Percentiles rank a stretch among this genome's conserved stretches.
Evolutionary conservation across 1,139 yeast species (phyloP).

Genomic region (Debaryomyces fabryi): DNA sequence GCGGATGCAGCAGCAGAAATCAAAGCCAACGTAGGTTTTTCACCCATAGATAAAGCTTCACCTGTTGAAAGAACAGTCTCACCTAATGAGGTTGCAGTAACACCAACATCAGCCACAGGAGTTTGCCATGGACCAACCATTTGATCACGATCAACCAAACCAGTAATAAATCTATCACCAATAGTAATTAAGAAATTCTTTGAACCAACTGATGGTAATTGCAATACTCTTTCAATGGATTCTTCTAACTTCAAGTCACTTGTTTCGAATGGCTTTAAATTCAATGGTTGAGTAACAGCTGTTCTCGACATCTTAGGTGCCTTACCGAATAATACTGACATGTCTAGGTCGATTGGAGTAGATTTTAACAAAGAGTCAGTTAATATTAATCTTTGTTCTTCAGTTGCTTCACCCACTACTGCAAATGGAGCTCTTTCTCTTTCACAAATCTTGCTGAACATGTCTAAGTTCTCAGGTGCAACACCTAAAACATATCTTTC

Average conservation of each 20-base stretch:
- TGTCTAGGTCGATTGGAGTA: slow-evolving; percentile 93
- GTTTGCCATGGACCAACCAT: slow-evolving; percentile 99
- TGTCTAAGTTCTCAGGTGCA: slow-evolving; percentile 71
- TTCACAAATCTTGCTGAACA: slow-evolving; percentile 78
- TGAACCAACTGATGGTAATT: slow-evolving; percentile 93
- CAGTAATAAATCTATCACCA: slow-evolving; percentile 97
- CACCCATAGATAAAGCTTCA: slow-evolving; percentile 98
- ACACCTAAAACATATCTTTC: slow-evolving; percentile 97
- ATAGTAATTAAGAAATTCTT: slow-evolving; percentile 93
- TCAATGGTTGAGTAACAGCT: slow-evolving; percentile 67
- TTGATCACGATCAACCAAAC: slow-evolving; percentile 96
- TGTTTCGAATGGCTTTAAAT: slow-evolving; percentile 51
- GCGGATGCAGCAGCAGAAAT: slow-evolving; percentile 96
- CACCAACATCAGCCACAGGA: slow-evolving; percentile 99
- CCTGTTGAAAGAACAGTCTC: slow-evolving; percentile 73
- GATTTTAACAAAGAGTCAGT: slow-evolving; percentile 74
- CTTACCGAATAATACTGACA: slow-evolving; percentile 96
- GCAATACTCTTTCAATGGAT: slow-evolving; percentile 80
- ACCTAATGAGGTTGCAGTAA: slow-evolving; percentile 89
- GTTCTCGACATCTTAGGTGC: slow-evolving; percentile 92
- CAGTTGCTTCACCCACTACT: slow-evolving; percentile 92
- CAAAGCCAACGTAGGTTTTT: slow-evolving; percentile 87
- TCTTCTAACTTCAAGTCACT: slow-evolving; percentile 46
- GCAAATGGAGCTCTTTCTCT: slow-evolving; percentile 97
- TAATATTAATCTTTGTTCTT: slow-evolving; percentile 79